These are phyloP conservation scores for Apophysomyces elegans DNA, from an alignment of 371 early-diverging fungal genomes.

Conservation along the genomic window DNA sequence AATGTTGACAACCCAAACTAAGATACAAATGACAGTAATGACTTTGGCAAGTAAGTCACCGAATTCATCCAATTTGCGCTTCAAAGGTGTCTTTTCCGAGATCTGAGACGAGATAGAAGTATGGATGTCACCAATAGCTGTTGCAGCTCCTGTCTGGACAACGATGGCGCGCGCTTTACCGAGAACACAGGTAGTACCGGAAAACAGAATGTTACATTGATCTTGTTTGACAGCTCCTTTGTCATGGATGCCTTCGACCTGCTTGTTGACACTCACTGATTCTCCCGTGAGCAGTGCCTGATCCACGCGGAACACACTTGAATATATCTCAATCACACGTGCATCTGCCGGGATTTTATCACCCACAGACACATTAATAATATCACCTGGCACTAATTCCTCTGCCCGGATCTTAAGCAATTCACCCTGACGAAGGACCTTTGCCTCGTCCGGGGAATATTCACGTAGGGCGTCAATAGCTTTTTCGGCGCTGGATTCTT, in stretches of 20 bases:
- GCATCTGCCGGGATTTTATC: constrained; percentile 97
- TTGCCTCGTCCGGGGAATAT: constrained; percentile 95
- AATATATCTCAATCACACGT: constrained; percentile 77
- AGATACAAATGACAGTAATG: constrained; percentile 92
- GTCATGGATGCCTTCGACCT: constrained; percentile 64
- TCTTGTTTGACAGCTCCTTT: constrained; percentile 91
- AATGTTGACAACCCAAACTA: constrained; percentile 97
- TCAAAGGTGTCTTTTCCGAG: constrained; percentile 93
- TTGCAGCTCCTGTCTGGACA: constrained; percentile 82
- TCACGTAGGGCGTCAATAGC: constrained; percentile 96
- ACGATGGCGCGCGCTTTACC: constrained; percentile 93
- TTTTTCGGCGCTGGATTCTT: constrained; percentile 95
- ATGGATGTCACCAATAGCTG: constrained; percentile 96
- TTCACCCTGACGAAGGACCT: constrained; percentile 78
- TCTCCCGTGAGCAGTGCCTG: constrained; percentile 98
- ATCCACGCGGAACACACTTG: constrained; percentile 89
- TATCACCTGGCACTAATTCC: constrained; percentile 97
- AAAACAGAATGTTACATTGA: constrained; percentile 93
- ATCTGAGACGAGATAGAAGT: constrained; percentile 82
- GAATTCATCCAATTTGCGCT: constrained; percentile 95
- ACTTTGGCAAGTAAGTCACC: constrained; percentile 95
- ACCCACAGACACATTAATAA: constrained; percentile 88
- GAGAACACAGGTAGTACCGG: constrained; percentile 93
- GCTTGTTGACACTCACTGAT: constrained; percentile 90
- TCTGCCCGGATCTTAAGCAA: constrained; percentile 70